Evolutionary conservation across 768 basidiomycete species (phyloP).

Genomic region (Phylloporus arenicola): DNA sequence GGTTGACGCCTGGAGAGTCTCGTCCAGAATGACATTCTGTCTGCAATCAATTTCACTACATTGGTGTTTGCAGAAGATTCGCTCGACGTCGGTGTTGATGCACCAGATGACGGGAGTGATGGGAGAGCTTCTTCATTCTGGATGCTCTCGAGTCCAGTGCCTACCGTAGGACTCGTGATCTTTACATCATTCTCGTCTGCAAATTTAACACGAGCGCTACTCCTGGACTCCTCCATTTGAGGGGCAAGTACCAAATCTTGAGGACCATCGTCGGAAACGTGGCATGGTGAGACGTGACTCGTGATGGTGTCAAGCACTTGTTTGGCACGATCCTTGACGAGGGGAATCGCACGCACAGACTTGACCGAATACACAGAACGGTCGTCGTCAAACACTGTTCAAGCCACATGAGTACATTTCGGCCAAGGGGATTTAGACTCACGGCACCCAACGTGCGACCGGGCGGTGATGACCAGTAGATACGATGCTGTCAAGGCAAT

Average conservation of each 20-base stretch:
- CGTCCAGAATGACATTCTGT: constrained; percentile 72
- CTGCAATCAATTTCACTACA: constrained; percentile 58
- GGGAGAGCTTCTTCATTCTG: constrained; percentile 2
- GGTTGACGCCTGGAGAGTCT: constrained; percentile 47
- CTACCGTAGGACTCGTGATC: constrained; percentile 35
- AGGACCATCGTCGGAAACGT: constrained; percentile 30
- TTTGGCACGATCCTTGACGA: constrained; percentile 59
- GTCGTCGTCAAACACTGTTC: constrained; percentile 51
- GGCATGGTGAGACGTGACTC: constrained; percentile 47
- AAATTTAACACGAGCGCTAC: constrained; percentile 48
- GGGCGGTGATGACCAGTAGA: constrained; percentile 65
- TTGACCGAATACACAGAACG: constrained; percentile 66
- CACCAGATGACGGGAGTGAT: constrained; percentile 39
- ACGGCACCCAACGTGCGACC: constrained; percentile 61
- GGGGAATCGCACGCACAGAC: constrained; percentile 64
- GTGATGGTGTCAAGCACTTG: constrained; percentile 48
- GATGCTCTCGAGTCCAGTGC: not conserved
- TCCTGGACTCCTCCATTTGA: constrained; percentile 5
- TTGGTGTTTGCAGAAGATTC: constrained; percentile 40
- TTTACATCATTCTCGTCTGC: constrained; percentile 43
- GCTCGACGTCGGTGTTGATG: constrained; percentile 53
- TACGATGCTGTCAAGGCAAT: constrained; percentile 52
- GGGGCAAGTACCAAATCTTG: constrained; percentile 16
- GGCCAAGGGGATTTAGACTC: constrained; percentile 28
- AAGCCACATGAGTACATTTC: constrained; percentile 3